phyloP scores from a whole-genome alignment of 2,329 filamentous ascomycete species.

The Pezicula neosporulosa region DNA sequence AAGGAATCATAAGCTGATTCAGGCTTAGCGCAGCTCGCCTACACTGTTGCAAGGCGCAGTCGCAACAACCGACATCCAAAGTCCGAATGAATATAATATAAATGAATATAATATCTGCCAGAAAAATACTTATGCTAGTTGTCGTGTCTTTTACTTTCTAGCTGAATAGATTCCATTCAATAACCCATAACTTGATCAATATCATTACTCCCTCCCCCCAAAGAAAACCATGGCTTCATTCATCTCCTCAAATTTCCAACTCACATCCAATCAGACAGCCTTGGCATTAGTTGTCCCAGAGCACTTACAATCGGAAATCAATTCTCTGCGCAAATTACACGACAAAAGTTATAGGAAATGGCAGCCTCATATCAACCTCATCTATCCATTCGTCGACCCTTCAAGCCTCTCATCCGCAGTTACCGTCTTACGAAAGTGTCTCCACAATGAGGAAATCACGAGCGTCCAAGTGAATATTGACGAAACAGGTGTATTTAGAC shows the following conservation, averaged over 20 bases:
- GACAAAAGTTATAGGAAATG: constrained; percentile 59
- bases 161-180: no score
- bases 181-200: no score
- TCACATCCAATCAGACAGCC: constrained; percentile 51
- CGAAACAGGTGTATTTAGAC: constrained; percentile 9
- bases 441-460: constrained; percentile 33
- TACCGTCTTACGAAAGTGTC: constrained; percentile 31
- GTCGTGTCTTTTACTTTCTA: no score
- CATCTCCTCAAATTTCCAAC: not conserved
- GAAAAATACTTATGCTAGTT: no score
- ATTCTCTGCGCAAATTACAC: constrained; percentile 56
- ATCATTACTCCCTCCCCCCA: no score
- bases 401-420: constrained; percentile 36
- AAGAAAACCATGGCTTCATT: no score
- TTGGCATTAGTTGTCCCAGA: constrained; percentile 55
- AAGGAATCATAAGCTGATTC: no score
- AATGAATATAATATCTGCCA: no score
- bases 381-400: constrained; percentile 60
- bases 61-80: no score
- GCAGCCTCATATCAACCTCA: constrained; percentile 64
- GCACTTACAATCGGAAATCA: constrained; percentile 42
- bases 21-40: no score
- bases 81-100: no score
- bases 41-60: no score
- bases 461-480: constrained; percentile 9